Percentiles rank a stretch among this genome's conserved stretches.
Conservation (phyloP, 805 yeast species). For the Phaffomyces thermotolerans region DNA sequence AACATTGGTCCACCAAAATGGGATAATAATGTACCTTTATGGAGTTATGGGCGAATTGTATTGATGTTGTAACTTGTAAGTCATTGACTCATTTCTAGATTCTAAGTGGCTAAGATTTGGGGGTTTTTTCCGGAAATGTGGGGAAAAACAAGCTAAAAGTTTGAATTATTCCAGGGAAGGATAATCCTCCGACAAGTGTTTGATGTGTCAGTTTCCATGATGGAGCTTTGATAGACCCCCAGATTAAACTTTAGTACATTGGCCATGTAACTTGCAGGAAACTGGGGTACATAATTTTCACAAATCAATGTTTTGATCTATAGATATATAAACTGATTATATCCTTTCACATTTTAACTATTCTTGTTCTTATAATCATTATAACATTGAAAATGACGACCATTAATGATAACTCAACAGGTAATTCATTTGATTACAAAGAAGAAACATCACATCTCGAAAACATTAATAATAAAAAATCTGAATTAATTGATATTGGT, state of each 20-base stretch:
- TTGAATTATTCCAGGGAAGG: neutral
- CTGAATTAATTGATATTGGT: neutral
- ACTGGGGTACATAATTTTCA: neutral
- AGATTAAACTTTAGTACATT: neutral
- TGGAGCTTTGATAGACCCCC: too few relatives aligned
- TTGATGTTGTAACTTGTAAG: too few relatives aligned
- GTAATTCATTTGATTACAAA: constrained; percentile 5
- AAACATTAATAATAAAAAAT: neutral
- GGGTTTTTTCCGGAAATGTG: neutral
- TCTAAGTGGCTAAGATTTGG: neutral
- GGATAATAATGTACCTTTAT: neutral
- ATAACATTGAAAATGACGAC: neutral
- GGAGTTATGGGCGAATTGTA: neutral
- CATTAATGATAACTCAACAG: constrained; percentile 1
- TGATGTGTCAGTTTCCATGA: neutral
- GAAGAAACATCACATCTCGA: constrained; percentile 3
- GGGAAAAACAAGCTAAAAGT: neutral
- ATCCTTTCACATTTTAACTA: neutral
- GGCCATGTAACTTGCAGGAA: neutral
- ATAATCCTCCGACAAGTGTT: neutral
- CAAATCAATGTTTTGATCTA: neutral
- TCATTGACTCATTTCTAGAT: neutral
- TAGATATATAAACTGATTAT: neutral
- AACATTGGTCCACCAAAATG: neutral
- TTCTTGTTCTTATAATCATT: neutral